These are phyloP conservation scores for Globisporangium heterothallicum DNA, from an alignment of 352 stramenopile genomes.

Conservation along the genomic window DNA sequence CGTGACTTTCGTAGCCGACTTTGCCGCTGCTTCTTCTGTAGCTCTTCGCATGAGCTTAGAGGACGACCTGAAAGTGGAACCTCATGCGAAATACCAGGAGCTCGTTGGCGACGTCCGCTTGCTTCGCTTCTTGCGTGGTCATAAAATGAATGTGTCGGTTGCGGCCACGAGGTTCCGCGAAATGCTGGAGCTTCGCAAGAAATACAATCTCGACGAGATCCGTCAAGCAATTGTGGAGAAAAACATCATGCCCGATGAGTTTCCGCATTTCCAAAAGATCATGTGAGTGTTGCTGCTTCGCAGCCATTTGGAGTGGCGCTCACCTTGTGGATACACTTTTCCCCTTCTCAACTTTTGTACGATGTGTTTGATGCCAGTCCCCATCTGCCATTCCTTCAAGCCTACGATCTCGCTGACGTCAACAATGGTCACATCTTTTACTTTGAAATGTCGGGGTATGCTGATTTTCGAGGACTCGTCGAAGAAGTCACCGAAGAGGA, in stretches of 20 bases:
- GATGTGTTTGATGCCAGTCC: slow-evolving; percentile 15
- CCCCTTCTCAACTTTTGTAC: too few relatives aligned
- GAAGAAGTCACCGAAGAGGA: slow-evolving; percentile 61
- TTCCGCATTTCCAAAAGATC: slow-evolving; percentile 66
- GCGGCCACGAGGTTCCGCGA: slow-evolving; percentile 59
- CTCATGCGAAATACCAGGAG: slow-evolving; percentile 33
- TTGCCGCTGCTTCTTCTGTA: slow-evolving; percentile 9
- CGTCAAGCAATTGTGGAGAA: slow-evolving; percentile 43
- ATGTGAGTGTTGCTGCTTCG: slow-evolving; percentile 21
- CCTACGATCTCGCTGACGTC: slow-evolving; percentile 48
- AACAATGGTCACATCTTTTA: slow-evolving; percentile 43
- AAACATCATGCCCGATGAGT: slow-evolving; percentile 44
- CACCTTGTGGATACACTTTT: background rate
- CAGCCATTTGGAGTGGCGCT: background rate
- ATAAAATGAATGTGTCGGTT: slow-evolving; percentile 69
- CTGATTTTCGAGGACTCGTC: slow-evolving; percentile 51
- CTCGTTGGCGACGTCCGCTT: slow-evolving; percentile 57
- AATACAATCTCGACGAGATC: slow-evolving; percentile 52
- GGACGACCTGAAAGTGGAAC: slow-evolving; percentile 43
- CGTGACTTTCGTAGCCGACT: too few relatives aligned
- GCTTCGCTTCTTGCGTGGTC: slow-evolving; percentile 60
- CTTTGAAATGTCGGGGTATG: slow-evolving; percentile 70
- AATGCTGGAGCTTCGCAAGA: slow-evolving; percentile 58
- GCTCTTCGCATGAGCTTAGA: slow-evolving; percentile 56
- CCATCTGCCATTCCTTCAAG: slow-evolving; percentile 54